Evolutionary conservation across 2,329 filamentous ascomycete genomes (phyloP), one percentile per base, ranked within the genome.

Genomic region (Fusarium anthophilum): DNA sequence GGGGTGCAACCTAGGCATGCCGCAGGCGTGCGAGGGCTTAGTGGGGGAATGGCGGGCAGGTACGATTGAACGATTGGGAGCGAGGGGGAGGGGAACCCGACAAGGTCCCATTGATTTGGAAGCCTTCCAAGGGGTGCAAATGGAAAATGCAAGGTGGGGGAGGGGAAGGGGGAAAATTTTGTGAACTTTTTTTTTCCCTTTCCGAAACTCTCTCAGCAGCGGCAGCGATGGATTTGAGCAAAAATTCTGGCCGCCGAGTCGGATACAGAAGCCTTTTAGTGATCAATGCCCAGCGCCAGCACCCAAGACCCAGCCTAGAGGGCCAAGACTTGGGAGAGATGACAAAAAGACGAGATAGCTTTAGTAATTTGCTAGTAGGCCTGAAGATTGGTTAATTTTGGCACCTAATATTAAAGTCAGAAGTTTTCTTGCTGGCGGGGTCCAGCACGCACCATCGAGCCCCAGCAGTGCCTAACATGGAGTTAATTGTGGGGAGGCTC

Each of bases 1-100:
- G 73, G 71, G 66, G 74, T 77, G 73, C 58, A 74, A 32, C 63
- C 62, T 67, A 61, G 45, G 65, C 69, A 63, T 63, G 75, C 44
- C 62, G 65, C 69, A 67, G 71, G 75, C 38, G 64, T 75, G 68
- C 63, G 72, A 63, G 51, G 66, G 66, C 72, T 69, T 77, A 70
- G 76, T 77, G 75, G 76, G 75, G 76, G 75, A 77, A 75, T 63
- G 68, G 76, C 60, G 73, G 66, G 70, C 62, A 55, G 35, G 51
- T 55, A 28, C 69, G 73, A 77, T 75, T 75, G 72, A 71, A 56
- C 62, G 72, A 74, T 74, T 73, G 74, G 65, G 72, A 67, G 60
- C 63, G 74, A 74, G 69, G 72, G 65, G 73, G 69, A 65, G 75
- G 76, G 75, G 73, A 70, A 70, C 35, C 48, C 41, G 73, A 75